Percentiles rank a stretch among this genome's conserved stretches.
These are phyloP conservation scores for Volvox reticuliferus DNA, from an alignment of 139 green algal species.

Conservation along the genomic window DNA sequence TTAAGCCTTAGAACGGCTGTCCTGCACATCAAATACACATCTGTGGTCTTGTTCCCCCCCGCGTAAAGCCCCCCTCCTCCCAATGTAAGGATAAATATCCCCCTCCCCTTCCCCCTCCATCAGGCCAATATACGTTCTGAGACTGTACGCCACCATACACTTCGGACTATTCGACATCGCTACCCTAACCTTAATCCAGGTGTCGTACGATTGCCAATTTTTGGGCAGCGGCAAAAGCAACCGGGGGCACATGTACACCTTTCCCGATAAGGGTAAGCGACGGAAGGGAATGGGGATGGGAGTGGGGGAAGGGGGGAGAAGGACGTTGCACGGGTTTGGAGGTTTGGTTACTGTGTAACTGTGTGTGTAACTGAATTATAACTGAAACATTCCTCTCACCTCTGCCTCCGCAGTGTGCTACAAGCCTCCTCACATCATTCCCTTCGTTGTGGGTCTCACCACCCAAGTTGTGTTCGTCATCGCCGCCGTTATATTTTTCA, in stretches of 20 bases:
- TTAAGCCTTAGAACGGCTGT: too few species aligned
- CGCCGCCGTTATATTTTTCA: constrained; percentile 45
- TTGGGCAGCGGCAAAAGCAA: neutral
- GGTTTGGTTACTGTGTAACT: neutral
- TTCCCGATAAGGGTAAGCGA: neutral
- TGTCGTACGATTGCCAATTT: constrained; percentile 42
- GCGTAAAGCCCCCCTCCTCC: too few species aligned
- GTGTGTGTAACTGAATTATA: neutral
- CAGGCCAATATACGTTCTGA: constrained; percentile 40
- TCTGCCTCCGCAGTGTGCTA: constrained; percentile 31
- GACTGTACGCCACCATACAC: constrained; percentile 37
- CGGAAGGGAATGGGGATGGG: too few species aligned
- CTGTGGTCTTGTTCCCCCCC: too few species aligned
- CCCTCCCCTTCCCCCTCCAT: neutral
- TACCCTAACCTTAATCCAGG: constrained; percentile 38
- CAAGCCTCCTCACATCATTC: constrained; percentile 11
- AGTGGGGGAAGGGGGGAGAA: too few species aligned
- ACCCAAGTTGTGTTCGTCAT: constrained; percentile 34
- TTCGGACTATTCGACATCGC: constrained; percentile 46
- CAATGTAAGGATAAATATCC: neutral
- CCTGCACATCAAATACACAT: too few species aligned
- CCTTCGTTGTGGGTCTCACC: constrained; percentile 15
- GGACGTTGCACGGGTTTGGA: too few species aligned
- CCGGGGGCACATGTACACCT: constrained; percentile 8
- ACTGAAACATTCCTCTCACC: neutral